A percentile compares a stretch with the other conserved stretches of the same genome.
Evolutionary conservation across 2,329 filamentous ascomycete genomes (phyloP).

Genomic region (Cladophialophora bantiana): DNA sequence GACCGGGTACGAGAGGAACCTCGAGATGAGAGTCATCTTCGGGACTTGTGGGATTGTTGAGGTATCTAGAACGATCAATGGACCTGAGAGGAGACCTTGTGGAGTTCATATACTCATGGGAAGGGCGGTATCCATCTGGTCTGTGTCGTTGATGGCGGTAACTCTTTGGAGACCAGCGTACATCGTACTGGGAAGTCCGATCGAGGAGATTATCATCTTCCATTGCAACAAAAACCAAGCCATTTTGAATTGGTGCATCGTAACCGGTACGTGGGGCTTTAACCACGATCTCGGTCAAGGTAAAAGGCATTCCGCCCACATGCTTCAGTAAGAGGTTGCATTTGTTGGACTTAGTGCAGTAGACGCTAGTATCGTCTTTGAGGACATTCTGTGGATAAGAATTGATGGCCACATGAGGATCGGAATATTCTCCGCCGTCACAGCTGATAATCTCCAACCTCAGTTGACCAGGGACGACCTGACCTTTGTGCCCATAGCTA

Average conservation of each 20-base stretch:
- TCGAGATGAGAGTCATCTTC: conserved; percentile 26
- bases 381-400: conserved; percentile 83
- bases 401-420: conserved; percentile 60
- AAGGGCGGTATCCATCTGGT: conserved; percentile 44
- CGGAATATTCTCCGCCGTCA: conserved; percentile 76
- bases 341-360: conserved; percentile 84
- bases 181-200: conserved; percentile 76
- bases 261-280: conserved; percentile 82
- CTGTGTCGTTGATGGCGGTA: conserved; percentile 43
- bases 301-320: conserved; percentile 80
- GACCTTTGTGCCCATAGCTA: conserved; percentile 84
- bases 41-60: conserved; percentile 34
- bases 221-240: conserved; percentile 92
- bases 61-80: conserved; percentile 41
- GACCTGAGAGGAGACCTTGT: conserved; percentile 48
- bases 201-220: conserved; percentile 75
- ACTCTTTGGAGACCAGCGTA: conserved; percentile 64
- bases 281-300: conserved; percentile 83
- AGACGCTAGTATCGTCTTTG: conserved; percentile 80
- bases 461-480: conserved; percentile 81
- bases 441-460: conserved; percentile 89
- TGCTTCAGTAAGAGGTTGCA: conserved; percentile 89
- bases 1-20: conserved; percentile 30
- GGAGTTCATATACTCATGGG: conserved; percentile 50
- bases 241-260: conserved; percentile 86